phyloP scores from a whole-genome alignment of 345 rosid genomes.

The Cochlearia excelsa region DNA sequence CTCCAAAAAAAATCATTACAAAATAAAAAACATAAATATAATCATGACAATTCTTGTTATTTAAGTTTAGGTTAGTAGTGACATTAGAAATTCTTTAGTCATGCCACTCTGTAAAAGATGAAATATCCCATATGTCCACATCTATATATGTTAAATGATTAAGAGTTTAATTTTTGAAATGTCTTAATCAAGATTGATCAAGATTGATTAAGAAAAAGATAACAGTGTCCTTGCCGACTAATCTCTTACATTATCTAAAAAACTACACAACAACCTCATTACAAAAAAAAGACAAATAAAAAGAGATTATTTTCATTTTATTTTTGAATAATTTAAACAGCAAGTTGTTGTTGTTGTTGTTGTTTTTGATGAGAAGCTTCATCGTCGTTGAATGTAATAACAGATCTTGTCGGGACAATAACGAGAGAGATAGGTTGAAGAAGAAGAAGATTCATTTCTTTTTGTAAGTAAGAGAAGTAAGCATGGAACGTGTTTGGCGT shows the following conservation, averaged over 20 bases:
- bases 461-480: constrained; percentile 62
- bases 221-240: constrained; percentile 31
- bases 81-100: constrained; percentile 10
- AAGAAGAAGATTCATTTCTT: constrained; percentile 57
- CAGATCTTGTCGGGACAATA: constrained; percentile 36
- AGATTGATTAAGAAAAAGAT: constrained; percentile 11
- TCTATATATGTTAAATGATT: constrained; percentile 6
- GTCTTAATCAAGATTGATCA: constrained; percentile 30
- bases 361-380: constrained; percentile 68
- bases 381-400: constrained; percentile 56
- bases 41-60: constrained; percentile 24
- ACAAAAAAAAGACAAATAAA: constrained; percentile 4
- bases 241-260: constrained; percentile 36
- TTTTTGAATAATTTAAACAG: constrained; percentile 45
- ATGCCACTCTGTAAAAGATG: constrained; percentile 34
- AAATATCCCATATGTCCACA: constrained; percentile 19
- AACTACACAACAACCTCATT: constrained; percentile 33
- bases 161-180: constrained; percentile 13
- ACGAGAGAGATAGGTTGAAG: constrained; percentile 44
- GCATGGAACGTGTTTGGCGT: constrained; percentile 72
- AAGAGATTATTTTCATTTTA: constrained; percentile 26
- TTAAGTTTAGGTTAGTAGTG: constrained; percentile 11
- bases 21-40: constrained; percentile 18
- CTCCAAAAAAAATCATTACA: constrained; percentile 32
- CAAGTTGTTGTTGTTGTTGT: constrained; percentile 58